Percentiles rank a stretch among this genome's conserved stretches.
phyloP scores from a whole-genome alignment of 495 filamentous ascomycete species.

The Choiromyces venosus region DNA sequence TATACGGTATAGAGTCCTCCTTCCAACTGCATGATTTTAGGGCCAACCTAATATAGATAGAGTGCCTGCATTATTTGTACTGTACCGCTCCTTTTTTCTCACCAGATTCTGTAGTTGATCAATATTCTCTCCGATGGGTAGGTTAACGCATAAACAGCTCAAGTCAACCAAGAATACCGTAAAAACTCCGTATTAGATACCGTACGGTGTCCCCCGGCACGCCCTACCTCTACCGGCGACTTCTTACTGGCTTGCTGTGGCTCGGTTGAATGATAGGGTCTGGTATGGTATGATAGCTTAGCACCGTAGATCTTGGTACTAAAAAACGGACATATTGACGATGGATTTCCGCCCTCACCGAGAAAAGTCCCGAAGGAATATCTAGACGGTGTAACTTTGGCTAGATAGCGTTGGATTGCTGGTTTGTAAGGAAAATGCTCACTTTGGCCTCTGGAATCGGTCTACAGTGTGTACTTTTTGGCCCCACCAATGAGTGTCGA shows the following conservation, averaged over 20 bases:
- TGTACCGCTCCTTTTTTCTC: not conserved
- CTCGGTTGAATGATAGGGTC: not conserved
- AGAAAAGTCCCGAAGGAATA: not conserved
- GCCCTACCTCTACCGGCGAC: not conserved
- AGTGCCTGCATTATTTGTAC: not conserved
- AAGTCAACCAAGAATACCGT: not conserved
- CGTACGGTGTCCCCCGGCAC: not conserved
- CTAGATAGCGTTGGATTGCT: not conserved
- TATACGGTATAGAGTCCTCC: not conserved
- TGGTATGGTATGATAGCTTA: not conserved
- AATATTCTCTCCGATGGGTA: not conserved
- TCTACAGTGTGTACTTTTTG: not conserved
- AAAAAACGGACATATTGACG: not conserved
- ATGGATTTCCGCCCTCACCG: not conserved
- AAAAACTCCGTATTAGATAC: too few species aligned
- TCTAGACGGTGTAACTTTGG: not conserved
- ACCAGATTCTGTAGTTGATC: not conserved
- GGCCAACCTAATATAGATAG: not conserved
- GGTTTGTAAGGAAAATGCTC: not conserved
- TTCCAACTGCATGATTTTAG: not conserved
- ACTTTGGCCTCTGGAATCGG: not conserved
- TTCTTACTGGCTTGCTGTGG: not conserved
- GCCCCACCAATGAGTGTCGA: not conserved
- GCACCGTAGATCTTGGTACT: not conserved
- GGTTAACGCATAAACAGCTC: not conserved